phyloP scores from a whole-genome alignment of 805 yeast genomes.

The Ogataea neopini region DNA sequence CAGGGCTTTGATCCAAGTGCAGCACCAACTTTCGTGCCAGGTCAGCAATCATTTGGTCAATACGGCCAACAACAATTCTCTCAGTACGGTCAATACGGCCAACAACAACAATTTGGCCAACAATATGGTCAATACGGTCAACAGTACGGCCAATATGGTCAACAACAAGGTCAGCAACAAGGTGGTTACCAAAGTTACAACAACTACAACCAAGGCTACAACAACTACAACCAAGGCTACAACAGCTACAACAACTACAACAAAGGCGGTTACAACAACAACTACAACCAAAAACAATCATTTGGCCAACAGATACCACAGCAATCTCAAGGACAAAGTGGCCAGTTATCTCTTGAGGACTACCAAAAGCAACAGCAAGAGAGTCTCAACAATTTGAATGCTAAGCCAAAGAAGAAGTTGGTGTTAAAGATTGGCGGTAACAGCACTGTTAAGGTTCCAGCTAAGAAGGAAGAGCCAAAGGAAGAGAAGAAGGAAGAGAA shows the following conservation, averaged over 20 bases:
- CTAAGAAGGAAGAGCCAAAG: conserved; percentile 48
- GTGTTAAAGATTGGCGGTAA: conserved; percentile 67
- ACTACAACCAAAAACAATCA: conserved; percentile 23
- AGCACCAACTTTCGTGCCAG: conserved; percentile 50
- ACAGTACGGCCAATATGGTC: conserved; percentile 16
- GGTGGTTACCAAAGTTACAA: conserved; percentile 22
- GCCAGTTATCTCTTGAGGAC: conserved; percentile 77
- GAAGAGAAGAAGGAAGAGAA: conserved; percentile 35
- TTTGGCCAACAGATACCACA: conserved; percentile 23
- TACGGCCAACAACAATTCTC: conserved; percentile 28
- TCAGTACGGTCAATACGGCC: conserved; percentile 30
- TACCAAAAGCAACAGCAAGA: conserved; percentile 68
- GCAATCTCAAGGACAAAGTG: conserved; percentile 21
- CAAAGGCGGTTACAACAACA: conserved; percentile 30
- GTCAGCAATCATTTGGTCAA: conserved; percentile 26
- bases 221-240: conserved; percentile 16
- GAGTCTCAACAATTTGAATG: conserved; percentile 38
- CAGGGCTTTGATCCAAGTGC: conserved; percentile 49
- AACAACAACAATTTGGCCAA: conserved; percentile 22
- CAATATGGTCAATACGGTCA: conserved; percentile 31
- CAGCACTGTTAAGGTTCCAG: conserved; percentile 44
- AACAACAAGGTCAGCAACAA: conserved; percentile 16
- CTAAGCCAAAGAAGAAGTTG: conserved; percentile 63
- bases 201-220: too few species aligned
- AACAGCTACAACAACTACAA: conserved; percentile 17